These are phyloP conservation scores for Crithidia mellificae DNA, from an alignment of 208 protist species.

Conservation along the genomic window DNA sequence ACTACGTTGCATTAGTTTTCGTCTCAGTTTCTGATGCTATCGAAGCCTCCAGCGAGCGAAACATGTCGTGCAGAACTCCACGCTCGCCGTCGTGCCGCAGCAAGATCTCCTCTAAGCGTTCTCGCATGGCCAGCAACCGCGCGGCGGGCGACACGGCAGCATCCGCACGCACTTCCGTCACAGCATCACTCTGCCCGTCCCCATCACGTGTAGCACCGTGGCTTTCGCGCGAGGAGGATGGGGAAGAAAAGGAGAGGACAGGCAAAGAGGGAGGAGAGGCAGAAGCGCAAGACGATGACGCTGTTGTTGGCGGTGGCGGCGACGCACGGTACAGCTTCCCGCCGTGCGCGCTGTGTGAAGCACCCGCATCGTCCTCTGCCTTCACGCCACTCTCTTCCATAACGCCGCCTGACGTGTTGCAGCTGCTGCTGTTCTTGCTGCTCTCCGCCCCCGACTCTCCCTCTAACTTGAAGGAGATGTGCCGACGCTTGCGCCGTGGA, in stretches of 20 bases:
- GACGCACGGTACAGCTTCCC: neutral
- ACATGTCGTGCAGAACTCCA: slow-evolving; percentile 40
- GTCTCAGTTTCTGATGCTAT: too few relatives aligned
- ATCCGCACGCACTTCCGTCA: neutral
- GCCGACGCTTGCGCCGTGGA: slow-evolving; percentile 10
- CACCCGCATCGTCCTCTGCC: neutral
- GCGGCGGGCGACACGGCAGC: slow-evolving; percentile 19
- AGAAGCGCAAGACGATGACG: neutral
- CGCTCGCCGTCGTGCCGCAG: slow-evolving; percentile 34
- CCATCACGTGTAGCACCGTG: too few relatives aligned
- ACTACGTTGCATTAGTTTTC: too few relatives aligned
- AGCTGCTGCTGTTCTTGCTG: slow-evolving; percentile 9
- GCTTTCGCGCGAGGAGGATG: too few relatives aligned
- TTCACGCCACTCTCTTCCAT: too few relatives aligned
- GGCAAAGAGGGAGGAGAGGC: too few relatives aligned
- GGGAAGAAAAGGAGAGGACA: too few relatives aligned
- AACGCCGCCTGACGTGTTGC: neutral
- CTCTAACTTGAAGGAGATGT: slow-evolving; percentile 34
- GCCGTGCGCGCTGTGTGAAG: neutral
- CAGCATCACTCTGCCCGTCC: too few relatives aligned
- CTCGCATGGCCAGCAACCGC: slow-evolving; percentile 32
- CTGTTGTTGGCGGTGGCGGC: neutral
- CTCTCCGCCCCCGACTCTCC: slow-evolving; percentile 1
- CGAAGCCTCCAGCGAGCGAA: slow-evolving; percentile 17
- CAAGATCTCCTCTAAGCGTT: slow-evolving; percentile 35